Evolutionary conservation across 78 protist genomes (phyloP).

Genomic region (Anaeramoeba ignava): DNA sequence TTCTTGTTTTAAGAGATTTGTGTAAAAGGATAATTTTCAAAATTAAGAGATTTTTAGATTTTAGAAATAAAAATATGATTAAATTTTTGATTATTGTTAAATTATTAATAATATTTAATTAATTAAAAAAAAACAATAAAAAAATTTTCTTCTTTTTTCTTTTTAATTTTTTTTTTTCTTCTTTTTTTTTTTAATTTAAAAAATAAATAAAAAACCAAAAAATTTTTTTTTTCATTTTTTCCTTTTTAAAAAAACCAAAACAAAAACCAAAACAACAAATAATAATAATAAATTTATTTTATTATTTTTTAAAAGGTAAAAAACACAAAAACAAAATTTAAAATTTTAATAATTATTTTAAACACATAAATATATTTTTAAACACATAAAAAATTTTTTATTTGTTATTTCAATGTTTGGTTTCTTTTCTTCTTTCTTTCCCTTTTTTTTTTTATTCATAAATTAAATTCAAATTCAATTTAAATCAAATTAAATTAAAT

Average conservation of each 20-base stretch:
- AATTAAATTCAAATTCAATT: neutral
- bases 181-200: too few species aligned
- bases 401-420: neutral
- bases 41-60: too few species aligned
- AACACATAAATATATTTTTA: neutral
- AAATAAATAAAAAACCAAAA: too few species aligned
- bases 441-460: too few species aligned
- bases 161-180: neutral
- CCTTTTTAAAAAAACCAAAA: neutral
- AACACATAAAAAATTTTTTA: neutral
- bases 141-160: neutral
- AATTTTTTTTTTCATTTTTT: neutral
- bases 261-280: neutral
- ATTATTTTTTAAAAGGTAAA: neutral
- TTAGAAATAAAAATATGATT: too few species aligned
- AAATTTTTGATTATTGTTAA: neutral
- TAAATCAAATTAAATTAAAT: neutral
- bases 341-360: neutral
- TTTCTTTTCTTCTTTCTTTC: conserved; percentile 1
- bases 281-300: neutral
- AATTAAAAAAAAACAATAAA: neutral
- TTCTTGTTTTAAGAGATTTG: too few species aligned
- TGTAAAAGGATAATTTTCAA: too few species aligned
- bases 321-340: neutral
- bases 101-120: neutral